Percentiles rank a stretch among this genome's conserved stretches.
Conservation (phyloP, 192 early-diverging fungal species). For the Backusella mclennaniae region DNA sequence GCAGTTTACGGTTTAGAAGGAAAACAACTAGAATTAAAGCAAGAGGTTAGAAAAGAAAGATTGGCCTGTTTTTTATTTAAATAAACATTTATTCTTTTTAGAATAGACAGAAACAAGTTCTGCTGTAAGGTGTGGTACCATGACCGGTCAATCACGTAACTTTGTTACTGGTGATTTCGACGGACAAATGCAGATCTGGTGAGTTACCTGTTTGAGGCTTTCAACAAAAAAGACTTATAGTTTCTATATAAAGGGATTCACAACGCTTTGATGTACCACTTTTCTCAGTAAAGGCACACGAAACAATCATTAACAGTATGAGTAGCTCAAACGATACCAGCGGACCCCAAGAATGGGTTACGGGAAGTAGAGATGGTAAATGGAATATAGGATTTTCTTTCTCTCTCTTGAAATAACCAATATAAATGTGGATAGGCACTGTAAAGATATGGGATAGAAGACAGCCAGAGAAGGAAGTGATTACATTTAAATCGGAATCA, state of each 20-base stretch:
- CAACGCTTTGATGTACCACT: slow-evolving; percentile 58
- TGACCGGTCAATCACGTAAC: slow-evolving; percentile 46
- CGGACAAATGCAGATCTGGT: slow-evolving; percentile 51
- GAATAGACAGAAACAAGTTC: slow-evolving; percentile 44
- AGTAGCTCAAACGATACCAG: slow-evolving; percentile 55
- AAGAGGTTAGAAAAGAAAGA: slow-evolving; percentile 37
- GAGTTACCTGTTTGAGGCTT: slow-evolving; percentile 11
- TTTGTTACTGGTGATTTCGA: slow-evolving; percentile 72
- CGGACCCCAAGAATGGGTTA: slow-evolving; percentile 64
- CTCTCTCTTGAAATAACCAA: background rate
- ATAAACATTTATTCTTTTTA: background rate
- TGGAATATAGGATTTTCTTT: background rate
- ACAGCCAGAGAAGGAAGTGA: slow-evolving; percentile 60
- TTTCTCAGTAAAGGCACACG: slow-evolving; percentile 57
- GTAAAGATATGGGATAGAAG: slow-evolving; percentile 77
- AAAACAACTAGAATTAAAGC: slow-evolving; percentile 42
- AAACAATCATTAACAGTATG: slow-evolving; percentile 66
- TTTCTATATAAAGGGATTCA: slow-evolving; percentile 50
- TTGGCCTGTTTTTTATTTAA: background rate
- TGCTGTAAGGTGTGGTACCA: slow-evolving; percentile 53
- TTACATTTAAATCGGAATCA: slow-evolving; percentile 51
- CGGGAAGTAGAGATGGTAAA: slow-evolving; percentile 66
- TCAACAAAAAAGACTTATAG: background rate
- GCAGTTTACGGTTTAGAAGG: slow-evolving; percentile 55
- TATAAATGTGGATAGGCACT: slow-evolving; percentile 36